Evolutionary conservation across 306 rosid genomes (phyloP).

Genomic region (Echinosophora koreensis): DNA sequence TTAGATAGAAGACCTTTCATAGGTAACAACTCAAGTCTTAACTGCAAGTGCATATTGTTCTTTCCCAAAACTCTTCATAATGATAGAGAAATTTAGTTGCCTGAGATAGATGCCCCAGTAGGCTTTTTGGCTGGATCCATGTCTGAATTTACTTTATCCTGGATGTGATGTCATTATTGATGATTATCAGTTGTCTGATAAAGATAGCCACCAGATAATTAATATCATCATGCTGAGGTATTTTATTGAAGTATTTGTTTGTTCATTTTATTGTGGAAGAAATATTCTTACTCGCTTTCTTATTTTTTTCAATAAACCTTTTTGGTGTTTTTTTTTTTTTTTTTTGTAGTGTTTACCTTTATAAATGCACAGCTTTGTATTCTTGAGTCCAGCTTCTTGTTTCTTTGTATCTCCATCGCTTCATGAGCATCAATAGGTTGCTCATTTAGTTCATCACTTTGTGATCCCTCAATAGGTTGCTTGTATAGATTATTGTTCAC

Average conservation of each 20-base stretch:
- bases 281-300: neutral
- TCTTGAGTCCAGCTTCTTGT: constrained; percentile 5
- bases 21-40: neutral
- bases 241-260: neutral
- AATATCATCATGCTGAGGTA: neutral
- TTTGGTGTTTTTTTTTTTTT: neutral
- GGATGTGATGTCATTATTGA: constrained; percentile 1
- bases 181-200: neutral
- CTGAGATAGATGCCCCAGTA: neutral
- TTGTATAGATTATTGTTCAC: constrained; percentile 4
- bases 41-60: neutral
- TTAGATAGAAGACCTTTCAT: neutral
- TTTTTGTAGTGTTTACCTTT: neutral
- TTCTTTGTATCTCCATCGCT: constrained; percentile 5
- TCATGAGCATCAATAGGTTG: constrained; percentile 31
- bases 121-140: neutral
- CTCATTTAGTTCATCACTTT: constrained; percentile 3
- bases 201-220: neutral
- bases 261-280: neutral
- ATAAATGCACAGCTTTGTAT: constrained; percentile 16
- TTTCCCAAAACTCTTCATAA: constrained; percentile 7
- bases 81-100: neutral
- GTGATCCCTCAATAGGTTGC: constrained; percentile 24
- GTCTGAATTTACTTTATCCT: constrained; percentile 24
- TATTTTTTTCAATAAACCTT: neutral